Evolutionary conservation across 805 yeast species (phyloP).

Genomic region (Huiozyma sinensis): DNA sequence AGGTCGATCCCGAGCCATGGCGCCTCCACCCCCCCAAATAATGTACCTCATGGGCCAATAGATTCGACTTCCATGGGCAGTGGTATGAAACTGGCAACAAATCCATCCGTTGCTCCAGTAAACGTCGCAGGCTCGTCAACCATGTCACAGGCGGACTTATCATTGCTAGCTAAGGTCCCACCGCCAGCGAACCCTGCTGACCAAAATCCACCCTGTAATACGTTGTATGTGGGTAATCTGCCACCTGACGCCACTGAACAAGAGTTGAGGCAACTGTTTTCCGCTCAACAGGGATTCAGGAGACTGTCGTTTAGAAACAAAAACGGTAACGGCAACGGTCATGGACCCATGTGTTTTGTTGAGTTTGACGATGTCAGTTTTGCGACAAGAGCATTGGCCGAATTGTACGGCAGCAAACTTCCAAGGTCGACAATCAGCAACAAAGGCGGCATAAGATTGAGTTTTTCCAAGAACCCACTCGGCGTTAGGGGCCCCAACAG

Average conservation of each 20-base stretch:
- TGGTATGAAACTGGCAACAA: slow-evolving; percentile 1
- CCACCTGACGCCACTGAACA: slow-evolving; percentile 96
- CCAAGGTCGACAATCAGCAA: slow-evolving; percentile 52
- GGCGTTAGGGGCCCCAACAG: slow-evolving; percentile 78
- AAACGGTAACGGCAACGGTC: slow-evolving; percentile 37
- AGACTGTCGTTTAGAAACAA: slow-evolving; percentile 86
- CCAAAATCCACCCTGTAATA: slow-evolving; percentile 97
- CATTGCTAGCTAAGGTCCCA: slow-evolving; percentile 67
- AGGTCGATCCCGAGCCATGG: neutral
- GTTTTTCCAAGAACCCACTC: slow-evolving; percentile 91
- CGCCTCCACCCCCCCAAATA: slow-evolving; percentile 1
- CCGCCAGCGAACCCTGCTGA: slow-evolving; percentile 97
- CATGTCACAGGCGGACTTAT: slow-evolving; percentile 46
- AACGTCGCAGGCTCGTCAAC: slow-evolving; percentile 11
- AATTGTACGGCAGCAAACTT: slow-evolving; percentile 82
- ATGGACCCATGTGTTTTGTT: slow-evolving; percentile 99
- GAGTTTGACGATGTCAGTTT: slow-evolving; percentile 93
- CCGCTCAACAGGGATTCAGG: slow-evolving; percentile 86
- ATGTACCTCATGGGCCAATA: neutral
- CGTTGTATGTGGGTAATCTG: slow-evolving; percentile 89
- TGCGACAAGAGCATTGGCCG: slow-evolving; percentile 91
- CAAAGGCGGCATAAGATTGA: slow-evolving; percentile 90
- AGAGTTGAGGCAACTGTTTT: slow-evolving; percentile 77
- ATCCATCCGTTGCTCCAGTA: slow-evolving; percentile 4
- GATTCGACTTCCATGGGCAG: neutral